phyloP scores from a whole-genome alignment of 2,329 filamentous ascomycete species.

The Cryphonectria parasitica region DNA sequence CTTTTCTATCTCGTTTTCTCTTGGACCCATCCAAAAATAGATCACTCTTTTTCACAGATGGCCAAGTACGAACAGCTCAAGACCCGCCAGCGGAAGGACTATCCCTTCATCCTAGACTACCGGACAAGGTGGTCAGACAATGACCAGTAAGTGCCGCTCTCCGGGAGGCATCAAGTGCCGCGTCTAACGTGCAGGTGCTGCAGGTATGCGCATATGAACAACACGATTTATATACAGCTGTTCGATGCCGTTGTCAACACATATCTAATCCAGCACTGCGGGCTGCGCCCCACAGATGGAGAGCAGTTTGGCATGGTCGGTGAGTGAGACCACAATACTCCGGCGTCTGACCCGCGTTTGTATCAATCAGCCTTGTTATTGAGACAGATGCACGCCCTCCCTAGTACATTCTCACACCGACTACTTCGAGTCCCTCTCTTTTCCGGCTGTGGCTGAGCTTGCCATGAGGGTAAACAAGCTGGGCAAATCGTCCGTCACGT shows the following conservation, averaged over 20 bases:
- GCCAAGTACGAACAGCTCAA: conserved; percentile 52
- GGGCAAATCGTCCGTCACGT: conserved; percentile 84
- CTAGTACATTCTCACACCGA: conserved; percentile 79
- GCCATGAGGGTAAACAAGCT: conserved; percentile 82
- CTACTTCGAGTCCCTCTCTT: conserved; percentile 81
- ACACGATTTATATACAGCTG: conserved; percentile 82
- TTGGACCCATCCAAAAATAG: background rate
- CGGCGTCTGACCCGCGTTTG: background rate
- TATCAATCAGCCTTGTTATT: background rate
- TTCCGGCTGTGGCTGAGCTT: conserved; percentile 81
- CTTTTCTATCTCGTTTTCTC: background rate
- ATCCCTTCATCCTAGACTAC: conserved; percentile 79
- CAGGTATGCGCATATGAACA: conserved; percentile 88
- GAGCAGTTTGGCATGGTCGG: conserved; percentile 75
- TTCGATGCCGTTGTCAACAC: conserved; percentile 91
- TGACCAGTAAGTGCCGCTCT: conserved; percentile 25
- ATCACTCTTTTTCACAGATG: conserved; percentile 35
- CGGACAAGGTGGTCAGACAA: conserved; percentile 76
- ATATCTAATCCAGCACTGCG: conserved; percentile 81
- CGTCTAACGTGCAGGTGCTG: background rate
- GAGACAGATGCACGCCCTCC: background rate
- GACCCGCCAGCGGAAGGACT: conserved; percentile 69
- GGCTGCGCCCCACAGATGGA: conserved; percentile 70
- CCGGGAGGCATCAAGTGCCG: background rate
- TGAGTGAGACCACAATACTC: conserved; percentile 6